Conservation (phyloP, 2,329 filamentous ascomycete genomes). For the Fusarium sp. region DNA sequence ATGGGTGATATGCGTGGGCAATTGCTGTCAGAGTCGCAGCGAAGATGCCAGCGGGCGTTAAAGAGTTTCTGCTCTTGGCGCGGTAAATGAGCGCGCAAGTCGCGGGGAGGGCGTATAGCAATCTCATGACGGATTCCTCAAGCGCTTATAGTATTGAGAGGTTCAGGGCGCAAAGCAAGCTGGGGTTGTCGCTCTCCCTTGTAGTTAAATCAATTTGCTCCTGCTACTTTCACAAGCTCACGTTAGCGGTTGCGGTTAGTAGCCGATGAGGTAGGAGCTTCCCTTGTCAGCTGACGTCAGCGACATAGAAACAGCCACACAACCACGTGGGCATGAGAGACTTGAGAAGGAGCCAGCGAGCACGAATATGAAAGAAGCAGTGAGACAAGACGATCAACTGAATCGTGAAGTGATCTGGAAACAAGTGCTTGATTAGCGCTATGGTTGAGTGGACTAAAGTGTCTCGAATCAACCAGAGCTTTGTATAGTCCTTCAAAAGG, state of each 20-base stretch:
- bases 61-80: constrained; percentile 77
- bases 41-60: constrained; percentile 81
- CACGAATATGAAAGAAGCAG: background rate
- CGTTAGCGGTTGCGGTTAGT: constrained; percentile 9
- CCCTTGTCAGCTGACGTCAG: constrained; percentile 39
- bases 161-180: constrained; percentile 9
- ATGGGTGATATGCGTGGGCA: constrained; percentile 90
- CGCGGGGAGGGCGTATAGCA: constrained; percentile 67
- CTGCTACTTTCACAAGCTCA: constrained; percentile 9
- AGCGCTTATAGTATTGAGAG: constrained; percentile 14
- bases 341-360: background rate
- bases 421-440: no score
- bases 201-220: constrained; percentile 10
- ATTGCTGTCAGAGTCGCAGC: constrained; percentile 78
- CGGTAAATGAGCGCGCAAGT: constrained; percentile 72
- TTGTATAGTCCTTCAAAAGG: background rate
- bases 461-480: background rate
- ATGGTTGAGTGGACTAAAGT: background rate
- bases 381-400: background rate
- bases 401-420: background rate
- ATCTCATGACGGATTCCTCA: constrained; percentile 61
- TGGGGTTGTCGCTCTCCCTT: constrained; percentile 14
- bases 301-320: constrained; percentile 3
- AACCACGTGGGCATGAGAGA: background rate
- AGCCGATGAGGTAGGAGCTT: constrained; percentile 18